These are phyloP conservation scores for Colletotrichum camelliae DNA, from an alignment of 2,329 filamentous ascomycete species.

Conservation along the genomic window DNA sequence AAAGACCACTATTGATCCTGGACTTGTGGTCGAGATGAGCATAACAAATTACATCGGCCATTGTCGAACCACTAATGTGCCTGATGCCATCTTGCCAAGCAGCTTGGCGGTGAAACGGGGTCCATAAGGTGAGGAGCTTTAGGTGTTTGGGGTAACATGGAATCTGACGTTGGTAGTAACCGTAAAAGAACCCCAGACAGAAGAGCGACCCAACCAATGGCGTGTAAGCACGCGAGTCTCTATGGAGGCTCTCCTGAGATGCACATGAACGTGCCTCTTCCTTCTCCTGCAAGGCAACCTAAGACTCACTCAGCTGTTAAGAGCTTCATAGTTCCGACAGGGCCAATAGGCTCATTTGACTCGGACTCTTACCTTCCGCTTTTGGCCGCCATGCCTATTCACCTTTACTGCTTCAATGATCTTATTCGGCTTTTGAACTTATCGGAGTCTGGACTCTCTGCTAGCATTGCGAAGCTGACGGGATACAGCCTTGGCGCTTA, in stretches of 20 bases:
- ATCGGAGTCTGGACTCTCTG: neutral
- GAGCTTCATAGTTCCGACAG: neutral
- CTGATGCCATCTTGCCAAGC: neutral
- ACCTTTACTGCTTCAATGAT: neutral
- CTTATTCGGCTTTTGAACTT: neutral
- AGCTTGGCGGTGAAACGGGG: neutral
- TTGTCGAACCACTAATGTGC: neutral
- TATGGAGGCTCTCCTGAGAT: neutral
- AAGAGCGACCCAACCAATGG: neutral
- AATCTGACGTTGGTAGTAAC: neutral
- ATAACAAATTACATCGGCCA: neutral
- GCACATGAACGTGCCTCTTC: neutral
- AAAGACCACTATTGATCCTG: neutral
- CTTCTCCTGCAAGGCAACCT: neutral
- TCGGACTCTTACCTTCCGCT: neutral
- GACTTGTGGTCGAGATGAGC: accelerated
- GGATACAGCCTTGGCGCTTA: neutral
- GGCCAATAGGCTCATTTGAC: neutral
- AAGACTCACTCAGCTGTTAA: neutral
- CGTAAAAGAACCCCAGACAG: neutral
- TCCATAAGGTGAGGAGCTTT: neutral
- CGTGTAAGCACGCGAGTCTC: neutral
- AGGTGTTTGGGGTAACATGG: neutral
- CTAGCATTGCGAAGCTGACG: accelerated
- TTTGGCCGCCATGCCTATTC: neutral